Base-by-base conservation (phyloP, 2,329 filamentous ascomycete species). In the Aspergillus oerlinghausenensis region DNA sequence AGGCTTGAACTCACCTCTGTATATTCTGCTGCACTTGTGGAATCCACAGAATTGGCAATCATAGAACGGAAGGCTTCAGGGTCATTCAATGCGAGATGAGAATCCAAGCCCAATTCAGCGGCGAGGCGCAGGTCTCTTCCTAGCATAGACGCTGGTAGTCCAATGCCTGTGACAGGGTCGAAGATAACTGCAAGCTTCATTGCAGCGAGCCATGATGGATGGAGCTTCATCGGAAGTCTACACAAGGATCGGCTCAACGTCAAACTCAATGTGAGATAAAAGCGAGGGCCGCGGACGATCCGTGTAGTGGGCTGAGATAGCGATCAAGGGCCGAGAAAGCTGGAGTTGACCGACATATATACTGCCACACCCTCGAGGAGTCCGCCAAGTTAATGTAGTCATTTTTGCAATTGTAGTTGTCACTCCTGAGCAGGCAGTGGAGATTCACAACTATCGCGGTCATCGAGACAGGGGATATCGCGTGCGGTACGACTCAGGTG, bases 91-190 rank as follows among this genome's bases (percentile, higher is more conserved):
- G 64, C 45, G 11, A 53, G 42, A 17, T 60, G 50, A 7, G 60
- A 56, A 40, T 67, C 58, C 28, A 68, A 42, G 14, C 61, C 65
- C 48, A 66, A 50, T 40, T 62, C 52, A 8, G 64, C 61, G 2
- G 62, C 55, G 8, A 66, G 55, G 47, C 60, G 60, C 9, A 67
- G 25, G 23, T 66, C 58, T 43, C 51, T 60, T 38, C 52, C 52
- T 11, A 59, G 56, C 10, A 52, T 54, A 32, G 59, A 57, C 25
- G 53, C 58, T 47, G 55, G 40, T 19, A 64, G 49, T 3, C 63
- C 55, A 38, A 64, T 50, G 10, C 63, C 55, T 49, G 58, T 42
- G 26, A 53, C 58, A 52, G 56, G 49, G n/a, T 54, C 28, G 19
- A 54, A 32, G n/a, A 67, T 25, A 17, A 55, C n/a, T 42, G 23